phyloP scores from a whole-genome alignment of 108 stramenopile species.

The Nitzschia sp. region DNA sequence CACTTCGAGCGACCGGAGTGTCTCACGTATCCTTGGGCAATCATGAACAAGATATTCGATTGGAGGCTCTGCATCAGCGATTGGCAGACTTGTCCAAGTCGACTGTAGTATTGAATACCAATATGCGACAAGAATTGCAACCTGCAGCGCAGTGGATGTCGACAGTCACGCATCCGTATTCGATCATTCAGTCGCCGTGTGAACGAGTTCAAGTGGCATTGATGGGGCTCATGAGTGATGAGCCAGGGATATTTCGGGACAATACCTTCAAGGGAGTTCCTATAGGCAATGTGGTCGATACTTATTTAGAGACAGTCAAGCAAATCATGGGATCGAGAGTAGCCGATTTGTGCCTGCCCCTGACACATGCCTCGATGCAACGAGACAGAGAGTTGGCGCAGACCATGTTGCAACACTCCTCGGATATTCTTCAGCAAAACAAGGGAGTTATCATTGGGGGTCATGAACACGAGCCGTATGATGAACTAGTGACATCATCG shows the following conservation, averaged over 20 bases:
- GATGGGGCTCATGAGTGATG: constrained; percentile 73
- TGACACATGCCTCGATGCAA: constrained; percentile 63
- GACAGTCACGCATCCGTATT: constrained; percentile 28
- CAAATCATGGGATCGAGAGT: background rate
- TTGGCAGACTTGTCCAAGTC: constrained; percentile 37
- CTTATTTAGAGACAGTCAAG: constrained; percentile 14
- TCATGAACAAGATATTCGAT: constrained; percentile 69
- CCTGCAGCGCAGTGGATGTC: constrained; percentile 34
- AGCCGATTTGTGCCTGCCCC: constrained; percentile 51
- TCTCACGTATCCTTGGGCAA: constrained; percentile 78
- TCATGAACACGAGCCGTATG: constrained; percentile 73
- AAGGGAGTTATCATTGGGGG: constrained; percentile 72
- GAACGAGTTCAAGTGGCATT: constrained; percentile 46
- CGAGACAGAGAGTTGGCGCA: constrained; percentile 59
- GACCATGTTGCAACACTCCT: constrained; percentile 25
- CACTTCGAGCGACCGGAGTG: constrained; percentile 54
- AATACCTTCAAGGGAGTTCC: constrained; percentile 65
- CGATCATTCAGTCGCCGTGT: constrained; percentile 24
- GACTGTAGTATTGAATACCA: constrained; percentile 57
- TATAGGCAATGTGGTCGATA: constrained; percentile 50
- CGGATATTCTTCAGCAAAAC: background rate
- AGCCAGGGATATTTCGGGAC: constrained; percentile 63
- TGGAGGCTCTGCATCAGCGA: constrained; percentile 43
- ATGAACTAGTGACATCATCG: constrained; percentile 49
- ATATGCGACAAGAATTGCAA: constrained; percentile 42